A percentile compares a stretch with the other conserved stretches of the same genome.
These are phyloP conservation scores for Flaveria brownii DNA, from an alignment of 129 eudicot genomes.

Conservation along the genomic window DNA sequence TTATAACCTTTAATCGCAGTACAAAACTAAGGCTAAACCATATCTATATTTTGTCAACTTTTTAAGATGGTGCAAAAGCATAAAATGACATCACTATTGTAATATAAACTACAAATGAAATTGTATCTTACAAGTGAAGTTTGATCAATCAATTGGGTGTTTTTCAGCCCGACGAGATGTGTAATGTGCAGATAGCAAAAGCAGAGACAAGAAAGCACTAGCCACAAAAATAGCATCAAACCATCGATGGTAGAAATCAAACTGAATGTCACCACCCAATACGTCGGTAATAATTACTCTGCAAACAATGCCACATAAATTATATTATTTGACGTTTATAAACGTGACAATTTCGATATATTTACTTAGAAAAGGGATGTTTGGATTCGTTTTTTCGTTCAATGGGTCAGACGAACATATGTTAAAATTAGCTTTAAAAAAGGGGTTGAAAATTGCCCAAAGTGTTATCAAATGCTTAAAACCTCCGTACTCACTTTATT, in stretches of 20 bases:
- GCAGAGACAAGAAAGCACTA: conserved; percentile 91
- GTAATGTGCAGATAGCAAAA: conserved; percentile 96
- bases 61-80: background rate
- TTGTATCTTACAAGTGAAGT: conserved; percentile 12
- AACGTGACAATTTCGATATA: background rate
- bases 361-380: background rate
- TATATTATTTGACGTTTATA: background rate
- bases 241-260: conserved; percentile 97
- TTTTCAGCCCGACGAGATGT: conserved; percentile 94
- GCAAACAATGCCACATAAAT: conserved; percentile 23
- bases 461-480: background rate
- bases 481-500: background rate
- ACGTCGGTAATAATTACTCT: conserved; percentile 96
- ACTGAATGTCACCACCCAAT: conserved; percentile 95
- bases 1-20: too few relatives aligned
- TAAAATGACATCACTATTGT: conserved; percentile 9
- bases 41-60: background rate
- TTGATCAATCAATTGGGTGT: conserved; percentile 72
- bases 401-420: background rate
- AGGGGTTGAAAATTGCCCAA: background rate
- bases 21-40: background rate
- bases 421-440: background rate
- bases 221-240: conserved; percentile 97
- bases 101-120: conserved; percentile 29
- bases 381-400: background rate